Base-by-base conservation (phyloP, 2,329 filamentous ascomycete genomes). In the Intubia oerlemansii region DNA sequence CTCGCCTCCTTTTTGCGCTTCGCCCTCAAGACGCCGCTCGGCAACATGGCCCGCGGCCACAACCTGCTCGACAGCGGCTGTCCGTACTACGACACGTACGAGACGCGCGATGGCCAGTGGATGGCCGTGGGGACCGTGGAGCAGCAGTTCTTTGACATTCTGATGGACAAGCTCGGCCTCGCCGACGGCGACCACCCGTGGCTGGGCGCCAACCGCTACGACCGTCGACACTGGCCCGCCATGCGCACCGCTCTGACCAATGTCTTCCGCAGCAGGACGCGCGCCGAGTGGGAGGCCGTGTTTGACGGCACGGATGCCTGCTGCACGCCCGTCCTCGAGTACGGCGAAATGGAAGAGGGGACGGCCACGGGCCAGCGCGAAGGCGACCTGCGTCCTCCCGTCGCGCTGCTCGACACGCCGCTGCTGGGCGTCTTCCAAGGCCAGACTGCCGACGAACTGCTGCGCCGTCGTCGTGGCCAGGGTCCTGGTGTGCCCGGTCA, bases 221-320 rank as follows among this genome's bases (percentile, higher is more conserved):
- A 90, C 40, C 57, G 56, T 31, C 50, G 39, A 1, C 61, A 59
- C 14, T 93, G 82, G 84, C 62, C 66, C 0, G 62, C 57, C 26
- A 57, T 93, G 40, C 59, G 61, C 28, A 42, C 50, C 1, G 45
- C 67, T 3, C 74, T 91, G 38, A 60, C 59, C 3, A 45, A 44
- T 4, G 56, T 54, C 1, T 93, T 95, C 48, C 66, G 59, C 45
- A 49, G 54, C 25, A 80, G 70, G 52, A 75, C 74, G 5, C 61
- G 84, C 19, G 44, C 50, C 1, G 74, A 91, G 46, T 95, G 85
- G 85, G 85, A 92, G 50, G 45, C 35, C 4, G 55, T 91, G 5
- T 95, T 93, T 45, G 79, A 91, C 45, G 79, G 77, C 9, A 88
- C 78, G 0, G 85, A 95, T 51, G 85, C 85, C 2, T 95, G 85